Evolutionary conservation across 225 moss, liverwort and hornwort species (phyloP), one percentile per base, ranked within the genome.

Genomic region (Lunularia cruciata): DNA sequence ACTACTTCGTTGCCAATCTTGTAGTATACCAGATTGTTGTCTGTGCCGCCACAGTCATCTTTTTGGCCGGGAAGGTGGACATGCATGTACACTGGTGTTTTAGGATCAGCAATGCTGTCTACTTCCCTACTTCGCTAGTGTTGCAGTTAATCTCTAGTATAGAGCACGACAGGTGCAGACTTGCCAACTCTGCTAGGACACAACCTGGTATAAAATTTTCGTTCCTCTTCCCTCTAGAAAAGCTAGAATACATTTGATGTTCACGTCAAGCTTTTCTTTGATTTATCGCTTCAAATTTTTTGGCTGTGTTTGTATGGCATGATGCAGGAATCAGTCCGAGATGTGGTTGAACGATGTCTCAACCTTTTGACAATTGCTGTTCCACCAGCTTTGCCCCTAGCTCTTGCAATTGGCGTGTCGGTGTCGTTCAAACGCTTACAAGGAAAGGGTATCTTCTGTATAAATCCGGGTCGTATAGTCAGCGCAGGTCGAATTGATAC

Each of bases 391-490:
- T 40, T 61, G 19, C 60, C 60, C 25, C 39, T 61, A n/a, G 60
- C 60, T 39, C 60, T 61, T 39, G 37, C 60, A 9, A 39, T 61
- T 9, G 60, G 60, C n/a, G 39, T 61, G 11, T 61, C 60, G 23
- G 38, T 61, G 20, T 61, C 60, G 3, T 61, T 61, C 39, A 61
- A 61, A 19, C 60, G 60, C 34, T 39, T 61, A 25, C 37, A 61
- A 23, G 38, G 34, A 20, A 40, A 61, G 18, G 39, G 38, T 23
- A 34, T 61, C 11, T 61, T 6, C 34, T 61, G 60, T 25, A 40
- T 61, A 37, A 61, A 61, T 34, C 38, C 60, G 23, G 13, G 39
- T 61, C 60, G 60, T 61, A 61, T 61, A 61, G 60, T 61, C 13
- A 32, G 23, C 13, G 60, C 38, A 25, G 60, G 60, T 40, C 60